Evolutionary conservation across 2,329 filamentous ascomycete genomes (phyloP).

Genomic region (Graphium sp.): DNA sequence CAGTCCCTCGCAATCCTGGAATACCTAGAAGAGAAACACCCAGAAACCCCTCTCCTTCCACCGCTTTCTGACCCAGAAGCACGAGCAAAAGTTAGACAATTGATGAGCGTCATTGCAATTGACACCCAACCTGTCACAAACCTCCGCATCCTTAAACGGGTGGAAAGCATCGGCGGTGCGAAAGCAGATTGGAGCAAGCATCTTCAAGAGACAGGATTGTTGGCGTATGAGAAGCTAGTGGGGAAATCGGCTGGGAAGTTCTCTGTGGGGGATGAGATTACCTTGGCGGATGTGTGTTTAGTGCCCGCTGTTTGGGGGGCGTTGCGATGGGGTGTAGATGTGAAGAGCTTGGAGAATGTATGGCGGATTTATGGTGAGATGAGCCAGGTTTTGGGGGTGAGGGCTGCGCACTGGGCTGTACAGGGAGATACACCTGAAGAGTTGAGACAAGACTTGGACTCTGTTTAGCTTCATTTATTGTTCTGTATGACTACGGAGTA

Average conservation of each 20-base stretch:
- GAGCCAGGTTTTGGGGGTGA: slow-evolving; percentile 21
- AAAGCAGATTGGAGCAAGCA: slow-evolving; percentile 20
- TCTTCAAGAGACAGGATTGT: slow-evolving; percentile 7
- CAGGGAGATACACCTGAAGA: slow-evolving; percentile 28
- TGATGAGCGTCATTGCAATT: slow-evolving; percentile 24
- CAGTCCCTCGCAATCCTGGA: slow-evolving; percentile 31
- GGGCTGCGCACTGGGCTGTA: slow-evolving; percentile 23
- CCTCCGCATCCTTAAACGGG: slow-evolving; percentile 21
- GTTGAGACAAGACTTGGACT: too few species aligned
- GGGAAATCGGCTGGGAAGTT: slow-evolving; percentile 18
- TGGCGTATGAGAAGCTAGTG: slow-evolving; percentile 23
- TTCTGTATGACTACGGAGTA: too few species aligned
- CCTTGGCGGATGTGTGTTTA: slow-evolving; percentile 29
- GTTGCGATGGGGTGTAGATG: slow-evolving; percentile 22
- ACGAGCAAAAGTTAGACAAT: slow-evolving; percentile 23
- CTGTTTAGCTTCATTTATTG: too few species aligned
- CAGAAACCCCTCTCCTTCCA: slow-evolving; percentile 16
- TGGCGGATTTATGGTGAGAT: slow-evolving; percentile 18
- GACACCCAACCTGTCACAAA: slow-evolving; percentile 35
- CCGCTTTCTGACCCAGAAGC: slow-evolving; percentile 14
- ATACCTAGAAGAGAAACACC: slow-evolving; percentile 26
- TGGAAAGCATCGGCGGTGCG: slow-evolving; percentile 18
- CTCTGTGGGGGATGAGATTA: slow-evolving; percentile 25
- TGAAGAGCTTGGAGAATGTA: slow-evolving; percentile 20
- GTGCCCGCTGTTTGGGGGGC: slow-evolving; percentile 32